Percentiles rank a stretch among this genome's conserved stretches.
Conservation (phyloP, 768 basidiomycete species). For the Kwoniella sp. region DNA sequence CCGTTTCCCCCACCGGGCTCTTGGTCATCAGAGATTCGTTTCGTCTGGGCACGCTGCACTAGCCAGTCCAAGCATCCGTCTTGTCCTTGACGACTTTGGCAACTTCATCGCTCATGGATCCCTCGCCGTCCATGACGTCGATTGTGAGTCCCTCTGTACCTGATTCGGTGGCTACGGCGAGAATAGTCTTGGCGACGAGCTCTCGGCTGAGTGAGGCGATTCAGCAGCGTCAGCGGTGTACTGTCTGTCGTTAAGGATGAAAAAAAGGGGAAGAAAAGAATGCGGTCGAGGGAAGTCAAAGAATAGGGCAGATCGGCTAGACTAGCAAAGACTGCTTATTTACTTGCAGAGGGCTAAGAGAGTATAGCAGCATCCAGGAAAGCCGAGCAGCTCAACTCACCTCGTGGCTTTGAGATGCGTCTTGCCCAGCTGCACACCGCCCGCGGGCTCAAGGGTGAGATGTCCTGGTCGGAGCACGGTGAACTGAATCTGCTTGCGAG, state of each 20-base stretch:
- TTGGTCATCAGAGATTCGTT: not conserved
- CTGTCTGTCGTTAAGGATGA: too few relatives aligned
- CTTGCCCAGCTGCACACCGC: conserved; percentile 63
- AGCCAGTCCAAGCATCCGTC: conserved; percentile 46
- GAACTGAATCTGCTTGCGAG: conserved; percentile 66
- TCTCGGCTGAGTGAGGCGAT: too few relatives aligned
- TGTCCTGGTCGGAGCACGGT: conserved; percentile 69
- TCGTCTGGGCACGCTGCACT: not conserved
- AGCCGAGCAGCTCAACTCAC: conserved; percentile 59
- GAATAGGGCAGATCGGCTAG: too few relatives aligned
- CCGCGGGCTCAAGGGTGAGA: conserved; percentile 62
- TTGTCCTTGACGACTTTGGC: conserved; percentile 61
- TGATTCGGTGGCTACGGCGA: conserved; percentile 61
- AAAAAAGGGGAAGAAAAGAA: not conserved
- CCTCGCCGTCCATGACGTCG: conserved; percentile 66
- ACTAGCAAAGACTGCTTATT: too few relatives aligned
- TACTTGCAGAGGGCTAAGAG: too few relatives aligned
- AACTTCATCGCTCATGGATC: conserved; percentile 60
- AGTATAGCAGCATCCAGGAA: not conserved
- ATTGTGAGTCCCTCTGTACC: conserved; percentile 65
- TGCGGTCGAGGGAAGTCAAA: too few relatives aligned
- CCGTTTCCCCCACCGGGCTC: not conserved
- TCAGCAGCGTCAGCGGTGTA: not conserved
- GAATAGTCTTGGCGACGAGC: conserved; percentile 64
- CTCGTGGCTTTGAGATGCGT: conserved; percentile 62